Conservation (phyloP, 305 asterid genomes). For the Fraxinus latifolia region DNA sequence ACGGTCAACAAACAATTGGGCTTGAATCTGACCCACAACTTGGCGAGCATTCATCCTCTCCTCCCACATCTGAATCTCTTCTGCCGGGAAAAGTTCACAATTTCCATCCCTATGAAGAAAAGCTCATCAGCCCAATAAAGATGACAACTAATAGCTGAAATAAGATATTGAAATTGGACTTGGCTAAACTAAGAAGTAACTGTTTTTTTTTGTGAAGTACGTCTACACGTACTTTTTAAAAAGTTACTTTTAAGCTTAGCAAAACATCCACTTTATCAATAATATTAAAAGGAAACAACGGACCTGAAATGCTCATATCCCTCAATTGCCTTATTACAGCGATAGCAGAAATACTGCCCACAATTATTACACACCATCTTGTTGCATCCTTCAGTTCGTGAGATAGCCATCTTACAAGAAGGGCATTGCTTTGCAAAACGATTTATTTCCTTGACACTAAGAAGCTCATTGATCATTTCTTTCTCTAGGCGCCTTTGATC, state of each 20-base stretch:
- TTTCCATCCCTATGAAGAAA: slow-evolving; percentile 46
- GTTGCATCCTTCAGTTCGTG: slow-evolving; percentile 89
- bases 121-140: slow-evolving; percentile 11
- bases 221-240: not conserved
- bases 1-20: slow-evolving; percentile 34
- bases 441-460: slow-evolving; percentile 52
- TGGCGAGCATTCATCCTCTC: slow-evolving; percentile 60
- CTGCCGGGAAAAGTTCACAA: slow-evolving; percentile 67
- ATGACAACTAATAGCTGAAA: not conserved
- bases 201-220: not conserved
- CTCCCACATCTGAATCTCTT: slow-evolving; percentile 68
- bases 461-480: slow-evolving; percentile 74
- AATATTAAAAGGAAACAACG: slow-evolving; percentile 20
- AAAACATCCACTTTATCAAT: not conserved
- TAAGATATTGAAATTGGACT: not conserved
- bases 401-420: slow-evolving; percentile 80
- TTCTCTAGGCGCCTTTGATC: slow-evolving; percentile 64
- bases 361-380: slow-evolving; percentile 78
- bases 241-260: not conserved
- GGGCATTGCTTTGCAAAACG: slow-evolving; percentile 80
- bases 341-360: slow-evolving; percentile 73
- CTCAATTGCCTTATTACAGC: slow-evolving; percentile 56
- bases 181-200: not conserved
- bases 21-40: slow-evolving; percentile 48
- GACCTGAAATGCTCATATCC: slow-evolving; percentile 92